These are phyloP conservation scores for Tieghemiomyces parasiticus DNA, from an alignment of 192 early-diverging fungal genomes.

Conservation along the genomic window DNA sequence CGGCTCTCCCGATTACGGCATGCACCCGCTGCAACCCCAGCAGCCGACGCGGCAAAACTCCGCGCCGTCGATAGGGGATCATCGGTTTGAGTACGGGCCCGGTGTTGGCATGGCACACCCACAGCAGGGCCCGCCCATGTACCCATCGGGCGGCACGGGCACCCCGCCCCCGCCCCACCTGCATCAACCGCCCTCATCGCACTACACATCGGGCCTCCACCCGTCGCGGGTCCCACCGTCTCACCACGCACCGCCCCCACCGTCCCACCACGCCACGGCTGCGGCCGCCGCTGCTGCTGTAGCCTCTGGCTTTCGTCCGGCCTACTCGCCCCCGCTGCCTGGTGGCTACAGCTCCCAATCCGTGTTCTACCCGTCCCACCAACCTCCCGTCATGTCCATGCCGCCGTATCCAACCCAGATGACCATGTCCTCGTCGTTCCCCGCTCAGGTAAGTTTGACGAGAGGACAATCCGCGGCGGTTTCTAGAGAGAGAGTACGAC, in stretches of 20 bases:
- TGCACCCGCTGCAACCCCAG: background rate
- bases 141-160: background rate
- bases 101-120: constrained; percentile 8
- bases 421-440: background rate
- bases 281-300: background rate
- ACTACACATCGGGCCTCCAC: no score
- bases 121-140: constrained; percentile 12
- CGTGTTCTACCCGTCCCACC: constrained; percentile 6
- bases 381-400: constrained; percentile 10
- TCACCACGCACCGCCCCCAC: constrained; percentile 6
- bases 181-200: constrained; percentile 10
- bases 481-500: background rate
- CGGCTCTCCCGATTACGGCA: constrained; percentile 2
- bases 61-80: background rate
- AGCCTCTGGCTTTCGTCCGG: background rate
- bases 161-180: constrained; percentile 12
- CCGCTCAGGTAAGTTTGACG: background rate
- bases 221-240: no score
- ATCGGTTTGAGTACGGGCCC: constrained; percentile 8
- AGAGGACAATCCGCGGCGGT: background rate
- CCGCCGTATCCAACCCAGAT: constrained; percentile 7
- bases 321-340: constrained; percentile 11
- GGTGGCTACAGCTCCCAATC: constrained; percentile 14
- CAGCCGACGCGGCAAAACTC: constrained; percentile 10
- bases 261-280: constrained; percentile 11